Evolutionary conservation across 345 rosid genomes (phyloP), one percentile per base, ranked within the genome.

Genomic region (Passiflora organensis): DNA sequence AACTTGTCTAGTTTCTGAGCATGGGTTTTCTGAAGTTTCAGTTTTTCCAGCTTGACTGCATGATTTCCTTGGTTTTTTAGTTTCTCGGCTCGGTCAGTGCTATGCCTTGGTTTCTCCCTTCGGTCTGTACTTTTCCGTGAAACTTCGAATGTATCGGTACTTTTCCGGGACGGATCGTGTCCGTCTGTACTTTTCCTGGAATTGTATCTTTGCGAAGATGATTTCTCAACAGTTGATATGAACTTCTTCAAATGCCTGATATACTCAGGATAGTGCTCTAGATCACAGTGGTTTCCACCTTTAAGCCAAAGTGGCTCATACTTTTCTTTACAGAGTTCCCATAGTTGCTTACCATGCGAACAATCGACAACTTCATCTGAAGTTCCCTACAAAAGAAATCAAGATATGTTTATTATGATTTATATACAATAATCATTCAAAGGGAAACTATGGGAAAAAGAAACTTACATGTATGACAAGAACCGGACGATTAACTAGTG

Each of bases 251-350:
- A 85, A 75, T 91, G 96, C 69, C 84, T 76, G 65, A 78, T 72
- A 66, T 91, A 88, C 38, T 86, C 96, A 0, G 98, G 98, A 64
- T 62, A 86, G 63, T 73, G 81, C 62, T 91, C 97, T 71, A 87
- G 63, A 65, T 87, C 80, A 49, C 97, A 87, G 67, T 91, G 97
- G 56, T 82, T 85, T 51, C 98, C 98, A 15, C 90, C 96, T 69
- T 78, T 80, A 59, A 88, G 73, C 98, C 98, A 91, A 60, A 91
- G 58, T 13, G 98, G 98, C 43, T 91, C 98, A 36, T 91, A 88
- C 68, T 88, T 88, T 76, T 82, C 91, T 63, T 82, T 82, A 80
- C 96, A 91, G n/a, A 91, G 80, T 53, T 91, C 96, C 98, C 98
- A 88, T 6, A 91, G 86, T 55, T 85, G 96, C 81, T 78, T 91